Evolutionary conservation across 202 grass and related monocot species (phyloP), one percentile per base, ranked within the genome.

Genomic region (Setaria viridis): DNA sequence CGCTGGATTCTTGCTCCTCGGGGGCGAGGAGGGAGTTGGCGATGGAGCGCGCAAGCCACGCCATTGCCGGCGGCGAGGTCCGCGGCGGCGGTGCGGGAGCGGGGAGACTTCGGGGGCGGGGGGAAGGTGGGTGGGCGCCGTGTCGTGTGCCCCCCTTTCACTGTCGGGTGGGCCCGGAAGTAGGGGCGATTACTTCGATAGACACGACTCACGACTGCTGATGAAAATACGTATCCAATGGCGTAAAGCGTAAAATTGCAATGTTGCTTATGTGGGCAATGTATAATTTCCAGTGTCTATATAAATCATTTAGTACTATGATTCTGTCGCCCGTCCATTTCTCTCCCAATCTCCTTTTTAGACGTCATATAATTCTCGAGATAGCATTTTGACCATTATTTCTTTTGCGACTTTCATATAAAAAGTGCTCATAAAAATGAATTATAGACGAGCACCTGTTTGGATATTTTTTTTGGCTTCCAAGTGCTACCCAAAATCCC

Each of bases 41-140:
- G 67, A 95, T 83, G 72, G 96, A 95, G 83, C 93, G 94, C 51
- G 96, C 96, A 53, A 99, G 73, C 96, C 96, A 99, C 75, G 96
- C 87, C 96, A 99, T 99, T 70, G 82, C 86, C 71, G 88, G 17
- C 64, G 77, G 82, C 70, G 72, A 72, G 83, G 85, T 70, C 65
- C 70, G 66, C 43, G 80, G 43, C 59, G 81, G 45, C 20, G 49
- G 37, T 4, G 5, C 6, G 16, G 25, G 35, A 3, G 62, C 25
- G 50, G 63, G 50, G 63, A 34, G 25, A 39, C 63, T 46, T 53
- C 35, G 35, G 50, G 42, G 20, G 39, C 9, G 62, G 45, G 48
- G 43, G 64, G 45, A 35, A 17, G 32, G 13, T 55, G 4, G 45
- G 20, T 66, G 13, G 13, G 54, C 15, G 68, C 3, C 20, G 6